These are phyloP conservation scores for Mariannaea elegans DNA, from an alignment of 2,329 filamentous ascomycete genomes.

Conservation along the genomic window DNA sequence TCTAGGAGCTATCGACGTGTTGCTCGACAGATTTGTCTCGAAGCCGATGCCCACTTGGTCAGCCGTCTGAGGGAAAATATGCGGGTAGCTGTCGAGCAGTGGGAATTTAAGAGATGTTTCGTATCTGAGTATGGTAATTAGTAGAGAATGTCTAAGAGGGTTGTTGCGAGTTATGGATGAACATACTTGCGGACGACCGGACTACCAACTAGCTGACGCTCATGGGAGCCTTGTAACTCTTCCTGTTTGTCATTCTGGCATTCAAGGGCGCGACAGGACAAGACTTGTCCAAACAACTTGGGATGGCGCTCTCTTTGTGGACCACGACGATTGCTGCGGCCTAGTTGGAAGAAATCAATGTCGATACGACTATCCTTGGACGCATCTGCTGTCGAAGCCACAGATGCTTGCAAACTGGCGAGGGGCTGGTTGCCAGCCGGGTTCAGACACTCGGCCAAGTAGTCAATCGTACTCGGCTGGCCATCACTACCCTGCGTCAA, in stretches of 20 bases:
- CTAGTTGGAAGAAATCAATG: conserved; percentile 44
- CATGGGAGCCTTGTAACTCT: conserved; percentile 4
- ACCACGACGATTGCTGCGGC: conserved; percentile 16
- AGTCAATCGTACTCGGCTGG: conserved; percentile 61
- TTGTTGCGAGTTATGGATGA: background rate
- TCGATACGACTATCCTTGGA: conserved; percentile 43
- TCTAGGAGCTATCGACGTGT: conserved; percentile 74
- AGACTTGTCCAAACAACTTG: conserved; percentile 43
- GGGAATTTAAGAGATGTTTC: conserved; percentile 72
- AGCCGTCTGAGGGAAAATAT: conserved; percentile 67
- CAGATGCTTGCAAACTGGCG: conserved; percentile 75
- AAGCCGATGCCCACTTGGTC: conserved; percentile 50
- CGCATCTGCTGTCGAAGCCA: conserved; percentile 49
- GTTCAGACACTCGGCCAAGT: conserved; percentile 74
- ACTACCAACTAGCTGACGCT: conserved; percentile 38
- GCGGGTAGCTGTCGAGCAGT: conserved; percentile 83
- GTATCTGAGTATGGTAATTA: conserved; percentile 46
- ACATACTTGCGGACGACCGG: conserved; percentile 42
- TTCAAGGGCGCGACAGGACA: conserved; percentile 33
- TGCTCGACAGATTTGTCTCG: conserved; percentile 73
- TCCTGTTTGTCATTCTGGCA: conserved; percentile 13
- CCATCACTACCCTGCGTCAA: conserved; percentile 59
- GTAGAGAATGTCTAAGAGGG: background rate
- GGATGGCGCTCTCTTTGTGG: conserved; percentile 19
- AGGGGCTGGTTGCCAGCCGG: conserved; percentile 82